Evolutionary conservation across 2,329 filamentous ascomycete genomes (phyloP), one percentile per base, ranked within the genome.

Genomic region (Trichocomaceae sp.): DNA sequence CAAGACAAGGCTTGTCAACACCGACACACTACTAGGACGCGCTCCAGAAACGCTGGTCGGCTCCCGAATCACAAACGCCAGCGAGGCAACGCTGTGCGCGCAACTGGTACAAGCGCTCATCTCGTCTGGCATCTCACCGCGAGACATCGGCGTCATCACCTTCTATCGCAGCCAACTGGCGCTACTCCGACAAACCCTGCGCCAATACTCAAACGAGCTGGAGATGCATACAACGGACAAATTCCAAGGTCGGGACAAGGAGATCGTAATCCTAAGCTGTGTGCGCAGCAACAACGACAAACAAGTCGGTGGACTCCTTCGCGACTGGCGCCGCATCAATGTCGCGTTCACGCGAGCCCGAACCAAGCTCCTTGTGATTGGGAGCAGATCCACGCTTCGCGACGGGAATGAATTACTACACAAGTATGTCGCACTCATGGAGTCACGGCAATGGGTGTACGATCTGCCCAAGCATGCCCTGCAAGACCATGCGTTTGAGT

Each of bases 141-240:
- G 76, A 0, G 87, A 92, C 51, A 90, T 99, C 55, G 93, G 93
- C 47, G 87, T 99, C 61, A 96, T 99, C 75, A 96, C 93, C 15
- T 90, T 96, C 71, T 99, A 99, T 72, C 88, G 93, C 56, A 91
- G 88, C 5, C 93, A 99, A 70, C 83, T 99, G 1, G 85, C 89
- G 0, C 77, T 96, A 2, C 79, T 99, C 1, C 88, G 88, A 60
- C 83, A 91, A 58, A 79, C 79, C 10, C 81, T 96, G 33, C 82
- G 83, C 31, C 76, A 74, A 42, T 72, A 78, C 62, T 73, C 77
- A 0, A 73, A 77, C 0, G 81, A 82, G 2, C 84, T 99, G 1
- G 93, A 99, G 72, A 90, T 97, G 80, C 90, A 99, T 71, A 97
- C 93, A 0, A 91, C 93, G 2, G 93, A 99, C 72, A 90, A 92